Evolutionary conservation across 1,284 basidiomycete species (phyloP), one percentile per base, ranked within the genome.

Genomic region (Austroboletus niveus): DNA sequence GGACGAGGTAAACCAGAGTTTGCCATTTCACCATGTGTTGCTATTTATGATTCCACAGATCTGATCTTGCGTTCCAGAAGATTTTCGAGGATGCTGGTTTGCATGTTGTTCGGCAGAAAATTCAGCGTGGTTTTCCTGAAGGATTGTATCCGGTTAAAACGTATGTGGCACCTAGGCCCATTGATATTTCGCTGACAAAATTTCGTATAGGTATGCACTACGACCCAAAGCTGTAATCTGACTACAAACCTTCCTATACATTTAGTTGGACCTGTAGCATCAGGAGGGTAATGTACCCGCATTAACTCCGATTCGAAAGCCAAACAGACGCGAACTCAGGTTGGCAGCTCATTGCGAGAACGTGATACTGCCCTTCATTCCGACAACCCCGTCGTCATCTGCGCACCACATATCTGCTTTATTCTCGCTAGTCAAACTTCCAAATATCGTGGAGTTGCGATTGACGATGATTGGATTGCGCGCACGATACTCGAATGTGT

Each of bases 91-190:
- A 79, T 47, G 89, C 91, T 2, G 87, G 87, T 5, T 69, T 95
- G 44, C 73, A 64, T 8, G 64, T 95, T 11, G 66, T 92, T 11
- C 75, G 79, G 59, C 84, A 94, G 57, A 80, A 89, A 60, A 71
- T 86, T 0, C 91, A 94, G 62, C 69, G 80, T 4, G 94, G 94
- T 0, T 81, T 97, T 49, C 92, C 92, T 1, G 76, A 75, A 43
- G 92, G 86, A 17, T 66, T 96, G 47, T 94, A 87, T 65, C 75
- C 77, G 15, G 92, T 96, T 5, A 94, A 92, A 76, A 90, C 89
- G 91, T 93, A 52, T 35, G 83, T 65, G 6, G n/a, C n/a, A n/a
- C 17, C 42, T n/a, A 48, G 32, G 43, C 42, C 42, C 54, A 10
- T 32, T 12, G 30, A 29, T 20, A 1, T 38, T 53, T 43, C 45